Evolutionary conservation across 176 grass and related monocot genomes (phyloP).

Genomic region (Alopecurus myosuroides): DNA sequence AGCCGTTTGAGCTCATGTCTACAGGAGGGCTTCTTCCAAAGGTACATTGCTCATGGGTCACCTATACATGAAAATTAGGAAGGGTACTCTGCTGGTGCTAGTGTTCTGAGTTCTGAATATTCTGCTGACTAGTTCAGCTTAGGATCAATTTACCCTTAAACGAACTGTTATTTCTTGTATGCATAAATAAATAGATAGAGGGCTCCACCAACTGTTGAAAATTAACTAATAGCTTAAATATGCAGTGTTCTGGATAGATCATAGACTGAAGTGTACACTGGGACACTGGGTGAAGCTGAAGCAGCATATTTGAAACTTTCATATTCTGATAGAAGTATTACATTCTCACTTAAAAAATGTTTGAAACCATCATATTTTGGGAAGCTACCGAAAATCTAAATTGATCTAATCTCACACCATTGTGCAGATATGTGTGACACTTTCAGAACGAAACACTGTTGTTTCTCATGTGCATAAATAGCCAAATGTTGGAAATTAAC

Average conservation of each 20-base stretch:
- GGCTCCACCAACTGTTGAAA: neutral
- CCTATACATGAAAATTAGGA: neutral
- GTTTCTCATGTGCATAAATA: neutral
- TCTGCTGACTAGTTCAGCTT: too few species aligned
- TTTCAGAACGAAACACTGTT: neutral
- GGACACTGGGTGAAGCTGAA: neutral
- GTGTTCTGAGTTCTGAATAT: neutral
- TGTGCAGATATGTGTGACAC: neutral
- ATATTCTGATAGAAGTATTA: neutral
- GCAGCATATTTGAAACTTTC: neutral
- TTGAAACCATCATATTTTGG: neutral
- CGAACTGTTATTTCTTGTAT: too few species aligned
- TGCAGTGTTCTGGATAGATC: neutral
- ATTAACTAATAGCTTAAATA: neutral
- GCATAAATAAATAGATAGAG: too few species aligned
- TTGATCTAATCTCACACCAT: neutral
- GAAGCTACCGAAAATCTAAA: neutral
- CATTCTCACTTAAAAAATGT: neutral
- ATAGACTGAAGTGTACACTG: neutral
- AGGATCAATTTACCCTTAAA: neutral
- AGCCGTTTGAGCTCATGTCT: slow-evolving; percentile 63
- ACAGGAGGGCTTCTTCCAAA: slow-evolving; percentile 64
- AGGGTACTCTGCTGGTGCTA: slow-evolving; percentile 16
- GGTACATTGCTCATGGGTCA: slow-evolving; percentile 7
- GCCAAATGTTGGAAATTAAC: neutral